Base-by-base conservation (phyloP, 2,329 filamentous ascomycete species). In the Curvularia hawaiiensis region DNA sequence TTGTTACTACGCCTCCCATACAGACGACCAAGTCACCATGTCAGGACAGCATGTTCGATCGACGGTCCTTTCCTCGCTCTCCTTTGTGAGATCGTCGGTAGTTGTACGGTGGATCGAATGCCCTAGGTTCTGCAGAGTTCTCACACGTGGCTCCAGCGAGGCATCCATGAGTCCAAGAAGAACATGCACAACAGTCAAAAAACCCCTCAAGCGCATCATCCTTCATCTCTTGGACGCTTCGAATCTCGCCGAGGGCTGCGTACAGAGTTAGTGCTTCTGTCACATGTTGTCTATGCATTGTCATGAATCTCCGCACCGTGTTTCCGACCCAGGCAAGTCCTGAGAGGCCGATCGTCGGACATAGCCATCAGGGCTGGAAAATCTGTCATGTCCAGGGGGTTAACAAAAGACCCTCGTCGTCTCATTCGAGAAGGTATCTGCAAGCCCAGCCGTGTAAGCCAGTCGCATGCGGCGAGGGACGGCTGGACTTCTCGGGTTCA, bases 361-460 rank as follows among this genome's bases (percentile, higher is more conserved):
- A 20, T 10, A 14, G 26, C 12, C n/a, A 18, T 6, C 26, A 12
- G 44, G 22, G 26, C 11, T 47, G n/a, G 18, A 3, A 11, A 35
- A 33, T 33, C 11, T 20, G 11, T 24, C 44, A 20, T 18, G 12
- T 33, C 12, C n/a, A 44, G 14, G 30, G 26, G 53, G 53, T 51
- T 30, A 31, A 35, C 6, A 18, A 7, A 18, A 33, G 8, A 40
- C 16, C 14, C 47, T 44, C 18, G 16, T 28, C 11, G 24, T 38
- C 40, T 44, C 35, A 35, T 51, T 20, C 12, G 24, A 28, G 22
- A 55, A 56, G 40, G 40, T 39, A 28, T 51, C 43, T 39, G 26
- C 53, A 46, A 56, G 41, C 24, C 39, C 53, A 24, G 47, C 53
- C 11, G 53, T 56, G 16, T 52, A 40, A 18, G 30, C 22, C 26